Percentiles rank a stretch among this genome's conserved stretches.
phyloP scores from a whole-genome alignment of 2,329 filamentous ascomycete genomes.

The Fusarium sp. region DNA sequence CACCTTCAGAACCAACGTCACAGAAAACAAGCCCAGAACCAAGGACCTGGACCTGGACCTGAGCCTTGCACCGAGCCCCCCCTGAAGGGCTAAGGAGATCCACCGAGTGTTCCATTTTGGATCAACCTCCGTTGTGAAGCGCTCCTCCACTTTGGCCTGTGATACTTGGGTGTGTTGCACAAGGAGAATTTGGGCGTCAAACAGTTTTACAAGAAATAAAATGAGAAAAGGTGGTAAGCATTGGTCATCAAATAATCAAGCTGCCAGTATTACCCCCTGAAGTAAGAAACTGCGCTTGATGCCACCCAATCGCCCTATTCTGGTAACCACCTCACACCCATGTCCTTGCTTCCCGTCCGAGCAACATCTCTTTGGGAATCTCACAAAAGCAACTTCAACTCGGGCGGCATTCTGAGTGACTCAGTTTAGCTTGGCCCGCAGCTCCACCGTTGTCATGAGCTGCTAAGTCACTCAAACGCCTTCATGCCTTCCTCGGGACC shows the following conservation, averaged over 20 bases:
- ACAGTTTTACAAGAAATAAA: constrained; percentile 6
- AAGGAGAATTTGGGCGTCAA: neutral
- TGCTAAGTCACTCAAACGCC: neutral
- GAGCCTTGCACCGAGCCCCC: constrained; percentile 9
- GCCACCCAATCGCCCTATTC: constrained; percentile 19
- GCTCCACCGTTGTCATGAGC: neutral
- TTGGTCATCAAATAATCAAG: constrained; percentile 2
- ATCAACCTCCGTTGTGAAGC: constrained; percentile 14
- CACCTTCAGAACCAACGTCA: constrained; percentile 1
- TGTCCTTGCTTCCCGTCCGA: constrained; percentile 41
- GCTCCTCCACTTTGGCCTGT: neutral
- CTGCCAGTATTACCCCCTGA: constrained; percentile 3
- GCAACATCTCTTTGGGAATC: constrained; percentile 6
- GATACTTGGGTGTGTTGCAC: constrained; percentile 12
- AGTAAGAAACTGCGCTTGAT: constrained; percentile 24
- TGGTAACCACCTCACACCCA: constrained; percentile 31
- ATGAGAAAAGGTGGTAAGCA: neutral
- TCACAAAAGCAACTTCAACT: constrained; percentile 21
- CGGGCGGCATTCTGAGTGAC: constrained; percentile 4
- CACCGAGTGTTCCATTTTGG: constrained; percentile 16
- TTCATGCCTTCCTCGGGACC: neutral
- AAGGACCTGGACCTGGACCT: constrained; percentile 11
- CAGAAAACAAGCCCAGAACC: constrained; percentile 8
- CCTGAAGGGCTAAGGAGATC: constrained; percentile 8
- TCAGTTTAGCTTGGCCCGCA: neutral